These are phyloP conservation scores for Colletotrichum gloeosporioides DNA, from an alignment of 2,329 filamentous ascomycete species.

Conservation along the genomic window DNA sequence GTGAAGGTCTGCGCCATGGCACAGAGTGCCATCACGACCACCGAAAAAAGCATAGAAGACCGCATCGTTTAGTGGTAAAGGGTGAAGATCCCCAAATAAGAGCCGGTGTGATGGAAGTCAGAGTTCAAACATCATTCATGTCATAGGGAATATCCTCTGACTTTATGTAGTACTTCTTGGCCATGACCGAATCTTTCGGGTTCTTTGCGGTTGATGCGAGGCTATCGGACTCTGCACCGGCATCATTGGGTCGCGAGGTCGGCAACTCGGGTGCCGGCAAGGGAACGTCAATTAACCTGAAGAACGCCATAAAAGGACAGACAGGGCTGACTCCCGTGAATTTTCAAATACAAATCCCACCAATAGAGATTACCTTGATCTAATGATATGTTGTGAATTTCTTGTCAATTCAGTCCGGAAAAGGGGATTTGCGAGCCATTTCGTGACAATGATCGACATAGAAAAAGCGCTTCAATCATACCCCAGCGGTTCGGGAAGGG, in stretches of 20 bases:
- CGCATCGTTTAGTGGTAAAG: neutral
- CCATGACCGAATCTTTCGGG: neutral
- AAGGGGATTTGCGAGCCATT: neutral
- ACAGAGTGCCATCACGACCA: neutral
- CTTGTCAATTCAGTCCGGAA: neutral
- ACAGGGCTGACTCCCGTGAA: neutral
- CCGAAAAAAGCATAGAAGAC: rapidly evolving
- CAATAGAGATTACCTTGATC: neutral
- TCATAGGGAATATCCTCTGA: rapidly evolving
- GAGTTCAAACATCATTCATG: neutral
- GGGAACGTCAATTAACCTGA: neutral
- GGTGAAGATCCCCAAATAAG: rapidly evolving
- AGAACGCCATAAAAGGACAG: neutral
- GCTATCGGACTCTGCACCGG: neutral
- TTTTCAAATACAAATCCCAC: neutral
- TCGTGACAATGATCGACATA: neutral
- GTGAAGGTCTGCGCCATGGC: conserved; percentile 30
- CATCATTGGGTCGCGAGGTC: neutral
- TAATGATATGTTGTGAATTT: neutral
- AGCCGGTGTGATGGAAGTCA: neutral
- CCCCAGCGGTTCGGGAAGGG: neutral
- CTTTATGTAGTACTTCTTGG: neutral
- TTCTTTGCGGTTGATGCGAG: neutral
- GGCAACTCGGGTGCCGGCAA: neutral
- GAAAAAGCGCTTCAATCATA: neutral